Evolutionary conservation across 1,284 basidiomycete species (phyloP).

Genomic region (Retiboletus flavoniger): DNA sequence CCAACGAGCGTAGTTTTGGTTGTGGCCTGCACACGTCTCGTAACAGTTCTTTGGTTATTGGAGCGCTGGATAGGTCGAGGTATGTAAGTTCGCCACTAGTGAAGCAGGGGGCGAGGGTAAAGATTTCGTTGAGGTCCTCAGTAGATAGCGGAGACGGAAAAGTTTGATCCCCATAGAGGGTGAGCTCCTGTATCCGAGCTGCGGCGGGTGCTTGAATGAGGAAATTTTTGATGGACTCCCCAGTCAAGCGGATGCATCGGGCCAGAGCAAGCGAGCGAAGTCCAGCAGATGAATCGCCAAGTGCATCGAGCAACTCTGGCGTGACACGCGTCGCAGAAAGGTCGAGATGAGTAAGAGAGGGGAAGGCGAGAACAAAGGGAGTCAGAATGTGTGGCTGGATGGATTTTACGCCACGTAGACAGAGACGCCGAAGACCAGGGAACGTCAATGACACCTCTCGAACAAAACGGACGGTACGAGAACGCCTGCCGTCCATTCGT

Average conservation of each 20-base stretch:
- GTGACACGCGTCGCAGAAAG: slow-evolving; percentile 83
- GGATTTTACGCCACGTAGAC: slow-evolving; percentile 82
- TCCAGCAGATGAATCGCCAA: slow-evolving; percentile 67
- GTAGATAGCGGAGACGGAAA: slow-evolving; percentile 78
- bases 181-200: slow-evolving; percentile 71
- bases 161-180: slow-evolving; percentile 86
- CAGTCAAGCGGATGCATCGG: slow-evolving; percentile 81
- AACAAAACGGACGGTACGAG: slow-evolving; percentile 33
- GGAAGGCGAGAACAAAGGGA: slow-evolving; percentile 82
- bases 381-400: slow-evolving; percentile 71
- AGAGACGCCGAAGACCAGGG: slow-evolving; percentile 79
- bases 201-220: slow-evolving; percentile 71
- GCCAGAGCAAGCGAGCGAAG: slow-evolving; percentile 85
- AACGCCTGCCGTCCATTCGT: slow-evolving; percentile 31
- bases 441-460: slow-evolving; percentile 60
- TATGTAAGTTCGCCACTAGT: slow-evolving; percentile 74
- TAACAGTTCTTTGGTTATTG: slow-evolving; percentile 65
- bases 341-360: slow-evolving; percentile 87
- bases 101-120: slow-evolving; percentile 82
- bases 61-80: slow-evolving; percentile 86
- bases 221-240: slow-evolving; percentile 76
- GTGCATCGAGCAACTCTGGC: slow-evolving; percentile 69
- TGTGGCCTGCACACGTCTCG: slow-evolving; percentile 62
- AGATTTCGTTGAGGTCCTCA: slow-evolving; percentile 68
- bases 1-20: slow-evolving; percentile 79